A percentile compares a stretch with the other conserved stretches of the same genome.
Evolutionary conservation across 2,329 filamentous ascomycete genomes (phyloP).

Genomic region (Fusarium annulatum): DNA sequence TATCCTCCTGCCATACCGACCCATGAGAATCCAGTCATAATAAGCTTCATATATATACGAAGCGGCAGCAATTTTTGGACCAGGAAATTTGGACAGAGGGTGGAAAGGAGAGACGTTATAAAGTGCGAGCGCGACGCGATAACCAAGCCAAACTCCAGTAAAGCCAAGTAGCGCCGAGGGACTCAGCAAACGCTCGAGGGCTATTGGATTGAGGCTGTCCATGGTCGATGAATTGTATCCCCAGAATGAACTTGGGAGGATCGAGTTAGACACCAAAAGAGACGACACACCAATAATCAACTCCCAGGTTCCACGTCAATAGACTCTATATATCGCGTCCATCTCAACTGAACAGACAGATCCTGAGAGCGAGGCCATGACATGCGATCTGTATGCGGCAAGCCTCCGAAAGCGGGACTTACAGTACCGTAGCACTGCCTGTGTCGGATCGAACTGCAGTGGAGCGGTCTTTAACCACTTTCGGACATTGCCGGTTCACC

Average conservation of each 20-base stretch:
- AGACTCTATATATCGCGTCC: background rate
- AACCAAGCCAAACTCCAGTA: conserved; percentile 45
- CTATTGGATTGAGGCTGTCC: background rate
- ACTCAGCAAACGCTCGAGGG: background rate
- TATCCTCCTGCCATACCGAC: conserved; percentile 51
- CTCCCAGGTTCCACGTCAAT: no score
- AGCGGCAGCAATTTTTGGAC: conserved; percentile 51
- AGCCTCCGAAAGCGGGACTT: background rate
- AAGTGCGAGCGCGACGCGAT: conserved; percentile 44
- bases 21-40: conserved; percentile 52
- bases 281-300: background rate
- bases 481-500: background rate
- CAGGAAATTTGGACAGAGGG: conserved; percentile 52
- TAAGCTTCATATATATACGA: conserved; percentile 54
- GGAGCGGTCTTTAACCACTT: background rate
- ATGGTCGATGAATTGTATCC: background rate
- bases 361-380: accelerated
- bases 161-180: conserved; percentile 8
- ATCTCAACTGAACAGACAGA: accelerated
- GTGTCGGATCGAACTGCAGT: background rate
- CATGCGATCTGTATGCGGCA: background rate
- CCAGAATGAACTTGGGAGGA: accelerated
- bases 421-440: background rate
- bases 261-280: background rate
- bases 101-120: conserved; percentile 56